Evolutionary conservation across 2,329 filamentous ascomycete genomes (phyloP).

Genomic region (Fusarium sp.): DNA sequence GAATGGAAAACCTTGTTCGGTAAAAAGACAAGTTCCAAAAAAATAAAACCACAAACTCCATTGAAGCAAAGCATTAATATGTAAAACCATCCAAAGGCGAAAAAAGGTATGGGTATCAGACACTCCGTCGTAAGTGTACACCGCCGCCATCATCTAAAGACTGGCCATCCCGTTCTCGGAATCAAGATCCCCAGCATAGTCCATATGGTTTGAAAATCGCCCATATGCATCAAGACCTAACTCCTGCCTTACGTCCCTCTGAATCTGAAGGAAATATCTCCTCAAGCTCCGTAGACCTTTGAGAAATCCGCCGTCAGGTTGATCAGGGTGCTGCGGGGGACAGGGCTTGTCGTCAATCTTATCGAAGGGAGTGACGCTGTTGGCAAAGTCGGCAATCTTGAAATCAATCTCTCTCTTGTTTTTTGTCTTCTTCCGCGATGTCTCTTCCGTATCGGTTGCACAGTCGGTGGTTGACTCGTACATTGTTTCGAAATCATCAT

Average conservation of each 20-base stretch:
- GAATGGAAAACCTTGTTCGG: constrained; percentile 26
- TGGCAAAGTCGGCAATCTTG: constrained; percentile 98
- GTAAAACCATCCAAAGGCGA: constrained; percentile 22
- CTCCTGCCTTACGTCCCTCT: constrained; percentile 76
- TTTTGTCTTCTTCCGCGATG: constrained; percentile 59
- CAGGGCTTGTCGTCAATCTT: constrained; percentile 72
- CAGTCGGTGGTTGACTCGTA: constrained; percentile 71
- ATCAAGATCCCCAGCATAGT: constrained; percentile 44
- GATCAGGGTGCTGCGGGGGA: constrained; percentile 82
- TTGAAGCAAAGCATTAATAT: constrained; percentile 29
- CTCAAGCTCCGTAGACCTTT: constrained; percentile 83
- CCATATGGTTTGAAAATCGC: constrained; percentile 39
- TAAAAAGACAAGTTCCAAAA: constrained; percentile 16
- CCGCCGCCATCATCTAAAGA: constrained; percentile 41
- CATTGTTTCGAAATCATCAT: constrained; percentile 63
- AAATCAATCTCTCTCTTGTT: constrained; percentile 80
- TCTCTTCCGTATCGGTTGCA: constrained; percentile 69
- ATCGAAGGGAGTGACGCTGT: constrained; percentile 92
- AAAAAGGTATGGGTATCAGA: constrained; percentile 39
- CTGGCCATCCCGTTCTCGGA: constrained; percentile 53
- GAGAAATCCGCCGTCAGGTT: constrained; percentile 89
- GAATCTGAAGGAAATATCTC: constrained; percentile 88
- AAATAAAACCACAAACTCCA: constrained; percentile 18
- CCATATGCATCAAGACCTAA: constrained; percentile 60
- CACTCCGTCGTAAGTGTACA: constrained; percentile 26